Evolutionary conservation across 2,329 filamentous ascomycete species (phyloP).

Genomic region (Beauveria pseudobassiana): DNA sequence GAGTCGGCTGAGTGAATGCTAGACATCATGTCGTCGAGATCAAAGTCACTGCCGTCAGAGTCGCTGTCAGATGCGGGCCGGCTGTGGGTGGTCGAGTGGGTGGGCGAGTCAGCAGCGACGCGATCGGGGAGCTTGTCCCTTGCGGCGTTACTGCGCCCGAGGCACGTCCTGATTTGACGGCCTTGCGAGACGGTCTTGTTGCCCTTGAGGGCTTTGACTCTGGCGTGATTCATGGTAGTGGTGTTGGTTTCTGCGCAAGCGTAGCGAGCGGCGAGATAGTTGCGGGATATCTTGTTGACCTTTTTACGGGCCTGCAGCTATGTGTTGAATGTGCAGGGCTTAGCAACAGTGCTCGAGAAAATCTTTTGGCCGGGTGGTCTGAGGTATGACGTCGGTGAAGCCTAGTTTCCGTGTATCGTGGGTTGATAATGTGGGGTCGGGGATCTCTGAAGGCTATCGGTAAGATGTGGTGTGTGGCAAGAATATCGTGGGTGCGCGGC

Average conservation of each 20-base stretch:
- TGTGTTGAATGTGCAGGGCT: neutral
- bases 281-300: slow-evolving; percentile 14
- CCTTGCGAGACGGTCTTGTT: slow-evolving; percentile 64
- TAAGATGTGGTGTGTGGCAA: neutral
- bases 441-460: neutral
- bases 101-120: slow-evolving; percentile 51
- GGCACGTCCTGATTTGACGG: slow-evolving; percentile 49
- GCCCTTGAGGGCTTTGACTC: slow-evolving; percentile 61
- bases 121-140: slow-evolving; percentile 43
- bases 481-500: slow-evolving; percentile 8
- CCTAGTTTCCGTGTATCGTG: neutral
- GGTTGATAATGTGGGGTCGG: neutral
- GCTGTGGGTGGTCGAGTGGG: slow-evolving; percentile 51
- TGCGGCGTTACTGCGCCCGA: slow-evolving; percentile 51
- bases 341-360: neutral
- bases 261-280: neutral
- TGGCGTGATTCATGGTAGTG: slow-evolving; percentile 50
- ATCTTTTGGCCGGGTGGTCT: neutral
- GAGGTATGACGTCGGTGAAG: slow-evolving; percentile 2
- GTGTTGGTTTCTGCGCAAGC: neutral
- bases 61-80: slow-evolving; percentile 54
- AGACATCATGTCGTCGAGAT: slow-evolving; percentile 37
- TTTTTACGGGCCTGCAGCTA: slow-evolving; percentile 6
- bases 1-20: slow-evolving; percentile 35
- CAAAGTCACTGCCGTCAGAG: slow-evolving; percentile 34